Conservation (phyloP, 768 basidiomycete genomes). For the Candolleomyces efflorescens region DNA sequence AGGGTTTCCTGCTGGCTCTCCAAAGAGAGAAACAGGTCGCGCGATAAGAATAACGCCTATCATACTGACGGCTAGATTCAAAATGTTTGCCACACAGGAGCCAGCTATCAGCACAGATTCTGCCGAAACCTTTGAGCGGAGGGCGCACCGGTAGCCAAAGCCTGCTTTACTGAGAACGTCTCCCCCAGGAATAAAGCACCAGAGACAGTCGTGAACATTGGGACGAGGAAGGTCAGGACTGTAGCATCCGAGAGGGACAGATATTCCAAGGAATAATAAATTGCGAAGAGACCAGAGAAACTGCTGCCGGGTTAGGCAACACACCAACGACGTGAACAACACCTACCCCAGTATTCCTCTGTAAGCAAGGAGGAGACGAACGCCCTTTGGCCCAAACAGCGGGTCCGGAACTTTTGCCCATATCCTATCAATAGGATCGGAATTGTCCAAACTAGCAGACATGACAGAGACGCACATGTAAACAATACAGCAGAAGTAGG, state of each 20-base stretch:
- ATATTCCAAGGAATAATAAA: conserved; percentile 71
- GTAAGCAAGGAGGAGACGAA: conserved; percentile 50
- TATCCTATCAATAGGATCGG: conserved; percentile 17
- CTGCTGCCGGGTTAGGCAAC: conserved; percentile 26
- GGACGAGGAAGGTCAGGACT: conserved; percentile 71
- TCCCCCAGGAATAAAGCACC: conserved; percentile 65
- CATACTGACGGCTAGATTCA: conserved; percentile 65
- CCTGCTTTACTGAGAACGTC: conserved; percentile 47
- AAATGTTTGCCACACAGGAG: too few relatives aligned
- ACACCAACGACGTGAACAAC: not conserved
- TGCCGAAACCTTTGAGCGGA: too few relatives aligned
- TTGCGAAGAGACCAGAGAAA: conserved; percentile 67
- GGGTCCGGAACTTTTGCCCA: conserved; percentile 48
- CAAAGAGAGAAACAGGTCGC: conserved; percentile 72
- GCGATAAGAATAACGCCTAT: conserved; percentile 80
- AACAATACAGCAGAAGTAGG: conserved; percentile 10
- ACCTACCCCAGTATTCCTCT: conserved; percentile 62
- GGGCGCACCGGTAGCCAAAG: conserved; percentile 41
- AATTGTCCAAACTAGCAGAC: too few relatives aligned
- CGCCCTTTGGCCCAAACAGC: conserved; percentile 63
- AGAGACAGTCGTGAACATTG: conserved; percentile 57
- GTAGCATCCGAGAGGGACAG: conserved; percentile 77
- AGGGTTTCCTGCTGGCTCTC: too few relatives aligned
- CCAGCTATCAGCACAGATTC: too few relatives aligned
- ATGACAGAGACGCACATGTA: conserved; percentile 11